Evolutionary conservation across 2,329 filamentous ascomycete species (phyloP).

Genomic region (Aspergillus quadrilineatus): DNA sequence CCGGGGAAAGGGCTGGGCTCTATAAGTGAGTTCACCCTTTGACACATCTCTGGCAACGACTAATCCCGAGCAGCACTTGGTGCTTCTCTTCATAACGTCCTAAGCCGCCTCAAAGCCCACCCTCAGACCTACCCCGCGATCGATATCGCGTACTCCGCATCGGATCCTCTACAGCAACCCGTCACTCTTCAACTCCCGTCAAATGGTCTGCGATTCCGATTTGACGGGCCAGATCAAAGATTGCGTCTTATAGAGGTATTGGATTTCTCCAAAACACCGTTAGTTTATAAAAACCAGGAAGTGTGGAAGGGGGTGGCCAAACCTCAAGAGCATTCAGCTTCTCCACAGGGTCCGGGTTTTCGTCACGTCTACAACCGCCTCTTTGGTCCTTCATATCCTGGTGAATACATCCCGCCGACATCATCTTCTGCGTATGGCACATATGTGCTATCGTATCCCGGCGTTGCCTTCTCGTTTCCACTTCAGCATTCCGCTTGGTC

Average conservation of each 20-base stretch:
- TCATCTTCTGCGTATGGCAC: constrained; percentile 61
- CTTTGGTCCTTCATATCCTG: constrained; percentile 90
- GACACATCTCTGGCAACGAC: constrained; percentile 16
- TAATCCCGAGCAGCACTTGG: constrained; percentile 66
- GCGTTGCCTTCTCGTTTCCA: constrained; percentile 88
- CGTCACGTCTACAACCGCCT: constrained; percentile 87
- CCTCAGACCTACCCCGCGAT: constrained; percentile 79
- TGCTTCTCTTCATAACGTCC: constrained; percentile 83
- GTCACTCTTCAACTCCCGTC: constrained; percentile 73
- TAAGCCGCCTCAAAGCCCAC: constrained; percentile 85
- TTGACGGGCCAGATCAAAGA: constrained; percentile 90
- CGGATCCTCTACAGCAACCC: constrained; percentile 70
- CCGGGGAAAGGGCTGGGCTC: constrained; percentile 68
- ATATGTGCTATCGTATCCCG: constrained; percentile 92
- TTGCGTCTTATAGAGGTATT: constrained; percentile 86
- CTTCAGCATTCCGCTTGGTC: constrained; percentile 73
- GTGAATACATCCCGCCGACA: constrained; percentile 76
- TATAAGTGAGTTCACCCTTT: constrained; percentile 44
- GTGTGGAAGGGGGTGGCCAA: constrained; percentile 61
- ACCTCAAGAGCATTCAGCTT: constrained; percentile 30
- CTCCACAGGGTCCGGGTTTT: constrained; percentile 68
- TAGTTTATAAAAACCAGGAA: constrained; percentile 79
- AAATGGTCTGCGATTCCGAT: constrained; percentile 86
- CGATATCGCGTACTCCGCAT: constrained; percentile 76
- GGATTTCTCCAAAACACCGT: constrained; percentile 81